Evolutionary conservation across 2,329 filamentous ascomycete species (phyloP), one percentile per base, ranked within the genome.

Genomic region (Penicillium sp.): DNA sequence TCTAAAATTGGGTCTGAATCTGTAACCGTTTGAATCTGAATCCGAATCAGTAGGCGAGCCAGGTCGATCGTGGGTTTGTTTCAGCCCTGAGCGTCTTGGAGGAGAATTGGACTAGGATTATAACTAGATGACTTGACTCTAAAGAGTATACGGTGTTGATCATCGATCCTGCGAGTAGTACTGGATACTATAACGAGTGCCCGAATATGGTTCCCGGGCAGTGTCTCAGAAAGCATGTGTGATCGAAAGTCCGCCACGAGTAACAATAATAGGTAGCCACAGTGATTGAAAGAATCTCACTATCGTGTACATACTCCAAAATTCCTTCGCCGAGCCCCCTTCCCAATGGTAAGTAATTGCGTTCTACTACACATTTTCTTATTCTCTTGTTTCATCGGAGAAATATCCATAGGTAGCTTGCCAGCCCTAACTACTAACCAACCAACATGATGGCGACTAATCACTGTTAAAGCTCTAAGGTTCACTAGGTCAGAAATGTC

Each of bases 71-170:
- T 9, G 27, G 10, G 31, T 27, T 19, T 6, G 51, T 54, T 54
- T 58, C 56, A 58, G 51, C 44, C 33, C 24, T 47, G 35, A 49
- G 50, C 50, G 39, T 43, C 50, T 49, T 51, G 44, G 49, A 49
- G 44, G 54, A 36, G 4, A 6, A 35, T 19, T 22, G 10, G 16
- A 22, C 22, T 22, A 22, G 22, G 22, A 4, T 19, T 13, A 19
- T 9, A 19, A 31, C 31, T 22, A 22, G 2, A 22, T 22, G 6
- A 2, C 11, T 49, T 35, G 46, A 19, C 27, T 49, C 11, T 13
- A 13, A 19, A 4, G n/a, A 3, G 31, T 3, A 18, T 19, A 35
- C 11, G 24, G 22, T 31, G 43, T 31, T 7, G 43, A 46, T 31
- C 43, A 13, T 31, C 31, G 31, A 31, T 31, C 31, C 31, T 31